Percentiles rank a stretch among this genome's conserved stretches.
These are phyloP conservation scores for Stylosanthes scabra DNA, from an alignment of 331 rosid genomes.

Conservation along the genomic window DNA sequence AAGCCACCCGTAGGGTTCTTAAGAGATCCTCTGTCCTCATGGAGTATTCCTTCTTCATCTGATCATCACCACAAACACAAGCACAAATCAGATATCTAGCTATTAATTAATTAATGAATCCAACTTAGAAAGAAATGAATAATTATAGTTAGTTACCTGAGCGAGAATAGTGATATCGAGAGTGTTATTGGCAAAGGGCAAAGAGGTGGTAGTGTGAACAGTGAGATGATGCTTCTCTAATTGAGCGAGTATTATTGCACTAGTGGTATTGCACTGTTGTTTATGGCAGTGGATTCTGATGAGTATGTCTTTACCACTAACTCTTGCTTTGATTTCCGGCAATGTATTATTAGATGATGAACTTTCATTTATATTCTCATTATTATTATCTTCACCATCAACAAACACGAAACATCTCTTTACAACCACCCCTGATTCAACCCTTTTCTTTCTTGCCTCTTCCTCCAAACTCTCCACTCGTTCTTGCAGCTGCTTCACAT, in stretches of 20 bases:
- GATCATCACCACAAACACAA: conserved; percentile 5
- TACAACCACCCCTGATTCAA: conserved; percentile 52
- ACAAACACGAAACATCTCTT: conserved; percentile 53
- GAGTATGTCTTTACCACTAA: conserved; percentile 62
- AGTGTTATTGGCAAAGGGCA: conserved; percentile 72
- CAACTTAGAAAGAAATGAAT: too few relatives aligned
- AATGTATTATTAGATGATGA: conserved; percentile 50
- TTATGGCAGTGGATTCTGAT: conserved; percentile 69
- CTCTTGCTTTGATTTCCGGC: conserved; percentile 76
- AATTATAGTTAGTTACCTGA: conserved; percentile 49
- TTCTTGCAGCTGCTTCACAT: conserved; percentile 67
- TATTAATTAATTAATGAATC: too few relatives aligned
- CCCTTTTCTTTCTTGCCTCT: conserved; percentile 45
- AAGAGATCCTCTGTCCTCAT: conserved; percentile 66
- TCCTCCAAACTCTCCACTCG: conserved; percentile 65
- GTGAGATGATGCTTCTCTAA: conserved; percentile 62
- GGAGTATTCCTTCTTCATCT: conserved; percentile 63
- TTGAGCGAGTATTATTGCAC: conserved; percentile 18
- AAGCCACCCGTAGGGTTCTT: conserved; percentile 50
- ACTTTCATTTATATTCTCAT: too few relatives aligned
- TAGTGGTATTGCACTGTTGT: conserved; percentile 30
- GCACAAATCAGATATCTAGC: too few relatives aligned
- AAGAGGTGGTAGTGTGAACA: conserved; percentile 58
- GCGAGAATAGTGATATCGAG: conserved; percentile 73
- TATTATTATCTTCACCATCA: conserved; percentile 32